Evolutionary conservation across 108 stramenopile genomes (phyloP).

Genomic region (Nitzschia sp.): DNA sequence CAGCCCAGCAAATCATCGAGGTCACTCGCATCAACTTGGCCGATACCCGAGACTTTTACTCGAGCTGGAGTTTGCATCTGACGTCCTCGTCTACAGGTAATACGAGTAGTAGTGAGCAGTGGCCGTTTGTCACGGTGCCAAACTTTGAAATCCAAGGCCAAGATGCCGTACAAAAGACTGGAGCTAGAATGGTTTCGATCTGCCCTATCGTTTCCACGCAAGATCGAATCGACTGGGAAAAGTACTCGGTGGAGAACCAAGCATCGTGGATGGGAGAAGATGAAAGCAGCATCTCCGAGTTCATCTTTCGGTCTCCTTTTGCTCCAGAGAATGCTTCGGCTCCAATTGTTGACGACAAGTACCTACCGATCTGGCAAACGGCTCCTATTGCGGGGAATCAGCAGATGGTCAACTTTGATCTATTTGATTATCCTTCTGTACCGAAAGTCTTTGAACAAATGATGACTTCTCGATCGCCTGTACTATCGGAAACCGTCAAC

Average conservation of each 20-base stretch:
- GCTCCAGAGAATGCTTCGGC: background rate
- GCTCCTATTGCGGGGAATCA: background rate
- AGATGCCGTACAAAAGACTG: background rate
- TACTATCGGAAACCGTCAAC: background rate
- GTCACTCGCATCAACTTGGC: background rate
- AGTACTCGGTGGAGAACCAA: constrained; percentile 16
- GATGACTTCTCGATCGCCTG: background rate
- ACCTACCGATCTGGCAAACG: constrained; percentile 1
- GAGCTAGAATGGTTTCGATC: background rate
- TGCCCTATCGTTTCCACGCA: constrained; percentile 3
- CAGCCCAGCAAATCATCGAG: background rate
- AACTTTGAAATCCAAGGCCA: constrained; percentile 7
- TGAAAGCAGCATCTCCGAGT: background rate
- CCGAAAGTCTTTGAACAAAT: background rate
- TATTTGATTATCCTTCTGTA: background rate
- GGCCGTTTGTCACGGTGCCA: constrained; percentile 21
- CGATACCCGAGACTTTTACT: background rate
- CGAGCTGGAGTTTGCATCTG: constrained; percentile 1
- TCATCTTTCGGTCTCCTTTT: background rate
- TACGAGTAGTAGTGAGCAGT: constrained; percentile 13
- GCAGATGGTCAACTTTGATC: constrained; percentile 1
- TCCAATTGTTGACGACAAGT: background rate
- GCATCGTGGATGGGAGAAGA: background rate
- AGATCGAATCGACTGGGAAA: constrained; percentile 9
- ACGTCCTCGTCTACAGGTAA: background rate